Conservation (phyloP, 139 green algal species). For the Trebouxia sp. region DNA sequence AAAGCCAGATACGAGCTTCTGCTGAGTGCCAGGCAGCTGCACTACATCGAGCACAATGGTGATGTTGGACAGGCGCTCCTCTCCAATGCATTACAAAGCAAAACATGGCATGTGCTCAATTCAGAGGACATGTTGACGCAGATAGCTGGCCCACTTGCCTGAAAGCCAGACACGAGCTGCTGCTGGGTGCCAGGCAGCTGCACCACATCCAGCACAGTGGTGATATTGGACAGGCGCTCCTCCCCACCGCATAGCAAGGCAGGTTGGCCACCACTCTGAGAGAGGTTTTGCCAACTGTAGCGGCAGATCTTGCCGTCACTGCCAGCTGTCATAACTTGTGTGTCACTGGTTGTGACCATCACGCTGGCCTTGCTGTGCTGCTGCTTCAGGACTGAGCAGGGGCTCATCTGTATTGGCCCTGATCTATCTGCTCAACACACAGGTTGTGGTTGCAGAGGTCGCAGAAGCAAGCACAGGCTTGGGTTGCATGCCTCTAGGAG, state of each 20-base stretch:
- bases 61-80: no score
- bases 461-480: no score
- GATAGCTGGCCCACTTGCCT: not conserved
- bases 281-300: not conserved
- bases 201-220: slow-evolving; percentile 10
- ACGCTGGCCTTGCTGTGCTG: not conserved
- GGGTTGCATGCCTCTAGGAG: no score
- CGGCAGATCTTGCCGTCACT: slow-evolving; percentile 17
- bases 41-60: no score
- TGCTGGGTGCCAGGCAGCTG: not conserved
- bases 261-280: no score
- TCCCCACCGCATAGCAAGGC: not conserved
- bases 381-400: not conserved
- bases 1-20: no score
- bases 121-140: not conserved
- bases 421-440: no score
- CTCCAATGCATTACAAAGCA: no score
- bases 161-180: slow-evolving; percentile 12
- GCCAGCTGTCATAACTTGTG: slow-evolving; percentile 24
- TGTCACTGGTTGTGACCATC: not conserved
- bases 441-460: no score
- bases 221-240: not conserved
- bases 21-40: no score
- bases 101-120: no score
- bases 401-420: not conserved